Base-by-base conservation (phyloP, 83 land plant species). In the Picea abies region DNA sequence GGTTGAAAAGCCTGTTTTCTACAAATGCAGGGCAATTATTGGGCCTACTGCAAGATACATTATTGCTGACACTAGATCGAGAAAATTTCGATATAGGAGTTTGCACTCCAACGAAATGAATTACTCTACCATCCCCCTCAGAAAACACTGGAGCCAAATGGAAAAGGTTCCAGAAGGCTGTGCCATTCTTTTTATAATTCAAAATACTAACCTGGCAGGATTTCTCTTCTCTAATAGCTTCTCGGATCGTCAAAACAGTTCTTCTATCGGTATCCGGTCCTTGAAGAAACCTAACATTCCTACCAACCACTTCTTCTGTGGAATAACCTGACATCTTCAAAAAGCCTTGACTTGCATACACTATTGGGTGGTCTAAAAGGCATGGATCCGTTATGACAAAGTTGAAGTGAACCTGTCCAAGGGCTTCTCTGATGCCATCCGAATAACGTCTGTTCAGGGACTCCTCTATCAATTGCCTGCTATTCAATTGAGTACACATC, bases 331-430 rank as follows among this genome's bases (percentile, higher is more conserved):
- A 83, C 96, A 97, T 90, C 63, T 85, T 85, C 68, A 93, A 70
- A 86, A 97, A 97, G 0, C 97, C 98, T 12, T 84, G 87, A 83
- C 97, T 95, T 8, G 97, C 99, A 70, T 89, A 97, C 41, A 97
- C 98, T 69, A 97, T 95, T 4, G 99, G 98, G 79, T 97, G 92
- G 75, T 95, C 97, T 10, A 89, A 76, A 25, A 97, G 85, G 11
- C 82, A 79, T 1, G 99, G 99, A 77, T 97, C 98, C 23, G 95
- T 94, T 84, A 97, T 86, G 3, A 93, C 88, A 84, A 97, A 97
- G 68, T 79, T 89, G 69, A 88, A 94, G 0, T 87, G 72, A 80
- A 91, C 81, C 26, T 89, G 89, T 37, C 88, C 87, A 64, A 95
- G 85, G 14, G 92, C 94, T 37, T 94, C 92, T 5, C 82, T 63